Percentiles rank a stretch among this genome's conserved stretches.
These are phyloP conservation scores for Lumnitzera littorea DNA, from an alignment of 345 rosid species.

Conservation along the genomic window DNA sequence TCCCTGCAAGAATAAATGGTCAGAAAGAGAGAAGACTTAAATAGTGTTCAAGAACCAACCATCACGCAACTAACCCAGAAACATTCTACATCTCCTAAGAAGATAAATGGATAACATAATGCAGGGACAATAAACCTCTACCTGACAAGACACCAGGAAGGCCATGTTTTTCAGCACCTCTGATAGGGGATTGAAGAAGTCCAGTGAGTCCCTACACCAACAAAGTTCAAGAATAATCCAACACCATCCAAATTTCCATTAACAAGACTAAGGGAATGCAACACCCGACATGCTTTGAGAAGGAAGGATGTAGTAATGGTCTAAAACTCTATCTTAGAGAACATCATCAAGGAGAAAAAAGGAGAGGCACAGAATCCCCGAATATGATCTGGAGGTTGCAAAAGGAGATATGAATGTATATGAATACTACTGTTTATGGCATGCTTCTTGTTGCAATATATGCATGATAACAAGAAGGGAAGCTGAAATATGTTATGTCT, in stretches of 20 bases:
- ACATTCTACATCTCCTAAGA: background rate
- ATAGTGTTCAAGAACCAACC: background rate
- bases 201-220: conserved; percentile 78
- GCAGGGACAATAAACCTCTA: conserved; percentile 12
- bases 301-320: background rate
- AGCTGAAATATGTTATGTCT: no score
- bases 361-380: no score
- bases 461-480: no score
- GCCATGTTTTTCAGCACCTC: conserved; percentile 90
- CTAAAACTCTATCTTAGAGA: no score
- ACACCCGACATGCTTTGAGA: background rate
- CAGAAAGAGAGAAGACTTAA: background rate
- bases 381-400: no score
- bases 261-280: background rate
- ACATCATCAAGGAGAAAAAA: no score
- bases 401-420: no score
- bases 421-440: no score
- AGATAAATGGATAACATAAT: background rate
- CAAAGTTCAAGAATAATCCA: background rate
- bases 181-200: conserved; percentile 84
- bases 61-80: background rate
- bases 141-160: conserved; percentile 96
- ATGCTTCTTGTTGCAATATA: no score
- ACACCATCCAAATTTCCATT: background rate
- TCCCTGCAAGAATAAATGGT: conserved; percentile 35